These are phyloP conservation scores for Hypoxylon sp. DNA, from an alignment of 2,329 filamentous ascomycete species.

Conservation along the genomic window DNA sequence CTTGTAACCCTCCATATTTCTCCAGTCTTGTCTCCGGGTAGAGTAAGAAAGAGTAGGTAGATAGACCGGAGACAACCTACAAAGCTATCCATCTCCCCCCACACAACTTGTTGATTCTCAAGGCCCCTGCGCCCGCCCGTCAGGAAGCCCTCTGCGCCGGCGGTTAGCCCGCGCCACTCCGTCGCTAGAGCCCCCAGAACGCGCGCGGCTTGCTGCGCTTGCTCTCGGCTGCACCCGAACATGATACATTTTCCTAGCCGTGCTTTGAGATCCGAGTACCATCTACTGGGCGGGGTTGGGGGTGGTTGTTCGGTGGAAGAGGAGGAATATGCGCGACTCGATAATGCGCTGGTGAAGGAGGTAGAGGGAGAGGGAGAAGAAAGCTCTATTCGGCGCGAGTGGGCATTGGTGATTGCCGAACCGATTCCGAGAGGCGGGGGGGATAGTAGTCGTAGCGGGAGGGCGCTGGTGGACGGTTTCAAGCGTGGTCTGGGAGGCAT, in stretches of 20 bases:
- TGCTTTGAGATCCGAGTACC: constrained; percentile 77
- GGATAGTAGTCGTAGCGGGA: constrained; percentile 12
- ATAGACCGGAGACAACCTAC: constrained; percentile 51
- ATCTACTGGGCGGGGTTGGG: constrained; percentile 64
- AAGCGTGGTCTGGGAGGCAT: constrained; percentile 50
- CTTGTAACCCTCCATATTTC: background rate
- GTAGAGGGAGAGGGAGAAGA: background rate
- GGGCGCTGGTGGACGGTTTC: constrained; percentile 24
- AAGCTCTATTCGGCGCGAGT: constrained; percentile 5
- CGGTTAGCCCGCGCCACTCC: constrained; percentile 73
- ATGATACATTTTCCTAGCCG: constrained; percentile 81
- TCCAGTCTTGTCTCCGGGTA: background rate
- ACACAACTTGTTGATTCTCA: constrained; percentile 48
- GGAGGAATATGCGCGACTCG: constrained; percentile 18
- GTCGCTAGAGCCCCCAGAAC: constrained; percentile 72
- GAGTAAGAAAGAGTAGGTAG: background rate
- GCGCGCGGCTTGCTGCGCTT: constrained; percentile 69
- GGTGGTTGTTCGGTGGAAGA: background rate
- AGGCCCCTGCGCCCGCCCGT: constrained; percentile 44
- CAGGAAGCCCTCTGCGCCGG: constrained; percentile 51
- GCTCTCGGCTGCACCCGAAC: constrained; percentile 75
- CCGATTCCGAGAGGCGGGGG: constrained; percentile 36
- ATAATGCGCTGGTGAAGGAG: background rate
- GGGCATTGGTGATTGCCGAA: constrained; percentile 20
- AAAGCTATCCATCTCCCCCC: constrained; percentile 81